Conservation (phyloP, 2,329 filamentous ascomycete species). For the Gaeumannomyces tritici region DNA sequence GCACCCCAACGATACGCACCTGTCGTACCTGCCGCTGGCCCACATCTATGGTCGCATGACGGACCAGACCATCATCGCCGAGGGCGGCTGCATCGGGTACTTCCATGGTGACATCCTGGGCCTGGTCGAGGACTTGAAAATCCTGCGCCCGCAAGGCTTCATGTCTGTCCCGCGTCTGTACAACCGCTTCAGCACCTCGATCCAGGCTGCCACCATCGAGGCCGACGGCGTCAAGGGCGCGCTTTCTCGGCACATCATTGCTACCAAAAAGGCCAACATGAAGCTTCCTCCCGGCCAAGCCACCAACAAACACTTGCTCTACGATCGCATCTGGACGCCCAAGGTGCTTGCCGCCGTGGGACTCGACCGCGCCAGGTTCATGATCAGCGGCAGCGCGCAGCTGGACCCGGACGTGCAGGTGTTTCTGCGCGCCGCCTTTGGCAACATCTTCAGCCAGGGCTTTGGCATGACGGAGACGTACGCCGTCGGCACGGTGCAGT, state of each 20-base stretch:
- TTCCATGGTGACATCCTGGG: constrained; percentile 87
- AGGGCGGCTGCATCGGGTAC: constrained; percentile 72
- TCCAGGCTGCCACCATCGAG: constrained; percentile 71
- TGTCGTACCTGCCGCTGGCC: constrained; percentile 86
- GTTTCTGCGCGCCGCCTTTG: constrained; percentile 79
- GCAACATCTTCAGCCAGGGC: constrained; percentile 71
- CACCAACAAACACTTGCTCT: constrained; percentile 68
- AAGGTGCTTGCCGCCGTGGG: constrained; percentile 81
- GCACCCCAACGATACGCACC: constrained; percentile 47
- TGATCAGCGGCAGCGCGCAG: constrained; percentile 85
- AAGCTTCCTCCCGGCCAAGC: constrained; percentile 62
- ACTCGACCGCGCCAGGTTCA: constrained; percentile 59
- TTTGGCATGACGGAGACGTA: constrained; percentile 95
- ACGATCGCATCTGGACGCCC: constrained; percentile 81
- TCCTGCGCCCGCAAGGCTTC: constrained; percentile 73
- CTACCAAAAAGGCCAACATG: constrained; percentile 71
- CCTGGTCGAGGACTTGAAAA: constrained; percentile 83
- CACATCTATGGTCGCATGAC: constrained; percentile 87
- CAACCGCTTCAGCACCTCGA: constrained; percentile 79
- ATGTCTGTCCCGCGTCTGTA: constrained; percentile 85
- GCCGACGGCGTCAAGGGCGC: constrained; percentile 71
- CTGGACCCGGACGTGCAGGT: constrained; percentile 81
- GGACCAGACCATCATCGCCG: constrained; percentile 66
- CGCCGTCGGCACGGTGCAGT: constrained; percentile 63
- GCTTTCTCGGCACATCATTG: constrained; percentile 69